phyloP scores from a whole-genome alignment of 78 protist species.

The Cavenderia fasciculata region DNA sequence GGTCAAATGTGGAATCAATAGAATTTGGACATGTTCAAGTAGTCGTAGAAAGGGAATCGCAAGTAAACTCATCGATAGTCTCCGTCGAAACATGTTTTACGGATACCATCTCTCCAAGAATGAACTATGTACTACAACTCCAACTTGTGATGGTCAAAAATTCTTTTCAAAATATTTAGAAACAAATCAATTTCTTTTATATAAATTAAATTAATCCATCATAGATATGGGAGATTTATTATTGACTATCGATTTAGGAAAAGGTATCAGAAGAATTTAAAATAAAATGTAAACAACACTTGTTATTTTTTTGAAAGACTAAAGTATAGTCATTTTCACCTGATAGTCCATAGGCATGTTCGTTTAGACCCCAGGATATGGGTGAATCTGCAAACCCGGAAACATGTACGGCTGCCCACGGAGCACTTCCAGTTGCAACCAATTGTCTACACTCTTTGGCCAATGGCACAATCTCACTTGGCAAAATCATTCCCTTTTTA shows the following conservation, averaged over 20 bases:
- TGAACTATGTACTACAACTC: slow-evolving; percentile 40
- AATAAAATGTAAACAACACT: no score
- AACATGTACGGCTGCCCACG: slow-evolving; percentile 15
- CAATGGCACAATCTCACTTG: no score
- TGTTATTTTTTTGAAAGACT: slow-evolving; percentile 2
- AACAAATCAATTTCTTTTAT: slow-evolving; percentile 24
- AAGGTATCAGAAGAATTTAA: no score
- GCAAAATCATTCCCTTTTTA: no score
- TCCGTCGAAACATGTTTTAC: slow-evolving; percentile 30
- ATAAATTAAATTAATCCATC: slow-evolving; percentile 8
- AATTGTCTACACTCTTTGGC: no score
- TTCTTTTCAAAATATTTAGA: slow-evolving; percentile 39
- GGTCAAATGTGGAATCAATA: slow-evolving; percentile 45
- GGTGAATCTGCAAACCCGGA: slow-evolving; percentile 60
- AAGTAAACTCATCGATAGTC: slow-evolving; percentile 21
- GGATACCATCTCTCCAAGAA: slow-evolving; percentile 1
- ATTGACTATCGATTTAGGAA: no score
- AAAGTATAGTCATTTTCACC: slow-evolving; percentile 60
- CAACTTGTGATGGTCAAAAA: slow-evolving; percentile 3
- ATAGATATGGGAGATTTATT: no score
- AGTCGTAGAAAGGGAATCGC: slow-evolving; percentile 35
- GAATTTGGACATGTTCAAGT: slow-evolving; percentile 35
- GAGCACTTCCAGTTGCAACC: no score
- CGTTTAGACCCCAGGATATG: slow-evolving; percentile 29
- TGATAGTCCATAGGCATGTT: slow-evolving; percentile 12